Base-by-base conservation (phyloP, 352 stramenopile genomes). In the Pythium apleroticum region DNA sequence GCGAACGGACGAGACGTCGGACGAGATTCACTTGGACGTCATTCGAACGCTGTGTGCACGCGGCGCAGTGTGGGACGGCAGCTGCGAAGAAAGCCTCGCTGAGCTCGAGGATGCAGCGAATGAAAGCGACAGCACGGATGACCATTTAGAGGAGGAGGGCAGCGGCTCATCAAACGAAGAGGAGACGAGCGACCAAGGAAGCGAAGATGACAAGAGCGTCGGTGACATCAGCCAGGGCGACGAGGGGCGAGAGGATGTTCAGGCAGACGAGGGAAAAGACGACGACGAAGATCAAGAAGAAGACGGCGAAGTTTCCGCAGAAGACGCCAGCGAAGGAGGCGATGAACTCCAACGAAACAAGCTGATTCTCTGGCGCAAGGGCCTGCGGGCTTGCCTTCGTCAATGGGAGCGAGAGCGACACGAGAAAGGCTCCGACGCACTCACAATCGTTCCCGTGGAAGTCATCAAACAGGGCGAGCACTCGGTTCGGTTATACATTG, bases 401-500 rank as follows among this genome's bases (percentile, higher is more conserved):
- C 22, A 31, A 20, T 66, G 37, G 37, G 28, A 43, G 19, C 15
- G 2, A 15, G 50, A 57, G 0, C 28, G 50, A 14, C 14, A 27
- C 14, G 10, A 33, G 20, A 20, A 17, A 8, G 50, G 50, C 6
- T 15, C 2, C 19, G 50, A 43, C 12, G 27, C 50, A 14, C n/a
- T 57, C 14, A 57, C 50, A 17, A 12, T 4, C 3, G 43, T 57
- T 10, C 50, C 50, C 5, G 22, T 57, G 11, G 68, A 73, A 15
- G 55, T 78, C 45, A 71, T 67, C 39, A 19, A 46, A 11, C 4
- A 22, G 3, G 53, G 35, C 19, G 53, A 30, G n/a, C 11, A 22
- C 57, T 45, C 52, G 33, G 66, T 68, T 24, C 14, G 28, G 4
- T 54, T 57, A 3, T 72, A 65, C 20, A 7, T 52, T 4, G 22